A percentile compares a stretch with the other conserved stretches of the same genome.
phyloP scores from a whole-genome alignment of 768 basidiomycete species.

The Amylocystis lapponica region DNA sequence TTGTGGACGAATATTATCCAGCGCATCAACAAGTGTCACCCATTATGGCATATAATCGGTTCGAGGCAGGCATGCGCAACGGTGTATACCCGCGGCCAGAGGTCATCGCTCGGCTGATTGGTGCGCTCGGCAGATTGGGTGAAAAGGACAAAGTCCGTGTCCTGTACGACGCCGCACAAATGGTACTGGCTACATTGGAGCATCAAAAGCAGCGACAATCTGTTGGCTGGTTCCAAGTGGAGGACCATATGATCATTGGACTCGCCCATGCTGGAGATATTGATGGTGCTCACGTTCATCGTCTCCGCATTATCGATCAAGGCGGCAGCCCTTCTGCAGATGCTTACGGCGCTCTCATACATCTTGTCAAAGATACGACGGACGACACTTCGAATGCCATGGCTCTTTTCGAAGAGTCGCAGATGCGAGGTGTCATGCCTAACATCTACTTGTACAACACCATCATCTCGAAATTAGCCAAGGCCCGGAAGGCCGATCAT shows the following conservation, averaged over 20 bases:
- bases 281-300: slow-evolving; percentile 76
- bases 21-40: slow-evolving; percentile 14
- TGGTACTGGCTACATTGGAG: slow-evolving; percentile 43
- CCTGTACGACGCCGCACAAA: slow-evolving; percentile 66
- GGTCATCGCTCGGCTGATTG: slow-evolving; percentile 58
- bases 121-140: slow-evolving; percentile 57
- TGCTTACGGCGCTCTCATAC: slow-evolving; percentile 88
- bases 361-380: slow-evolving; percentile 86
- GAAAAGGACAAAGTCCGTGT: slow-evolving; percentile 56
- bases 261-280: slow-evolving; percentile 77
- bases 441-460: slow-evolving; percentile 95
- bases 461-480: slow-evolving; percentile 92
- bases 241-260: slow-evolving; percentile 87
- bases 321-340: slow-evolving; percentile 80
- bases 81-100: slow-evolving; percentile 46
- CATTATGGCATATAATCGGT: slow-evolving; percentile 40
- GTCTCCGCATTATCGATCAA: slow-evolving; percentile 68
- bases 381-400: slow-evolving; percentile 90
- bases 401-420: slow-evolving; percentile 76
- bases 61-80: slow-evolving; percentile 38
- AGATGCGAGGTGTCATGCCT: slow-evolving; percentile 59
- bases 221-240: slow-evolving; percentile 67
- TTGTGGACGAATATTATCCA: slow-evolving; percentile 24
- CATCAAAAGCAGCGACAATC: slow-evolving; percentile 42
- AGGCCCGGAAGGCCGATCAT: slow-evolving; percentile 88